phyloP scores from a whole-genome alignment of 371 early-diverging fungal species.

The Mucor piriformis region DNA sequence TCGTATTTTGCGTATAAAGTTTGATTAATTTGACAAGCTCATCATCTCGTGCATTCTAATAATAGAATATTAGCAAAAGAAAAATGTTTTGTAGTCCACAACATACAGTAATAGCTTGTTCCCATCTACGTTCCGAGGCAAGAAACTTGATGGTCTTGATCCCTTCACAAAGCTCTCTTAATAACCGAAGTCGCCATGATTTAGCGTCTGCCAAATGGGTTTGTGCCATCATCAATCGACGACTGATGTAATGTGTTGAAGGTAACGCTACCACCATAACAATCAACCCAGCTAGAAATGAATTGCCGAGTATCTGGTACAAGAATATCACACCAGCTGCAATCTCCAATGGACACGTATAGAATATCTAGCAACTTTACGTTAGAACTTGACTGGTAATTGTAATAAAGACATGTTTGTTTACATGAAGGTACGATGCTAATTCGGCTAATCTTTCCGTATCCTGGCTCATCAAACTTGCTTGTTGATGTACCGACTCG shows the following conservation, averaged over 20 bases:
- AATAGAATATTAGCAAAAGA: too few relatives aligned
- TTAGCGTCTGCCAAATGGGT: slow-evolving; percentile 58
- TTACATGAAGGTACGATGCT: slow-evolving; percentile 57
- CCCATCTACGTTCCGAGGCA: slow-evolving; percentile 78
- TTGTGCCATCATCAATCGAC: slow-evolving; percentile 51
- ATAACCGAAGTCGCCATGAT: slow-evolving; percentile 60
- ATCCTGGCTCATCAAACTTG: slow-evolving; percentile 83
- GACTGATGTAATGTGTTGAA: slow-evolving; percentile 60
- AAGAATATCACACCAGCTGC: slow-evolving; percentile 63
- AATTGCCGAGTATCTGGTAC: slow-evolving; percentile 66
- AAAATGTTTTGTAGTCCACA: too few relatives aligned
- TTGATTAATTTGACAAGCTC: slow-evolving; percentile 60
- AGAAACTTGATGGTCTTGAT: slow-evolving; percentile 77
- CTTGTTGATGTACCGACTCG: slow-evolving; percentile 59
- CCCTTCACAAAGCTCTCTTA: slow-evolving; percentile 70
- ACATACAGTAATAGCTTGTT: slow-evolving; percentile 53
- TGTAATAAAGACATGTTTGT: not conserved
- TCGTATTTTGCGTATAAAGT: slow-evolving; percentile 60
- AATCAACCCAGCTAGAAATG: slow-evolving; percentile 69
- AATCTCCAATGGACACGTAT: slow-evolving; percentile 67
- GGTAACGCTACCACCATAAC: slow-evolving; percentile 67
- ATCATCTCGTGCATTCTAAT: slow-evolving; percentile 53
- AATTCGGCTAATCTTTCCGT: slow-evolving; percentile 69
- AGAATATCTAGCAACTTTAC: slow-evolving; percentile 53
- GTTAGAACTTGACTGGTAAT: too few relatives aligned